A percentile compares a stretch with the other conserved stretches of the same genome.
phyloP scores from a whole-genome alignment of 2,329 filamentous ascomycete species.

The Hymenoscyphus fraxineus region DNA sequence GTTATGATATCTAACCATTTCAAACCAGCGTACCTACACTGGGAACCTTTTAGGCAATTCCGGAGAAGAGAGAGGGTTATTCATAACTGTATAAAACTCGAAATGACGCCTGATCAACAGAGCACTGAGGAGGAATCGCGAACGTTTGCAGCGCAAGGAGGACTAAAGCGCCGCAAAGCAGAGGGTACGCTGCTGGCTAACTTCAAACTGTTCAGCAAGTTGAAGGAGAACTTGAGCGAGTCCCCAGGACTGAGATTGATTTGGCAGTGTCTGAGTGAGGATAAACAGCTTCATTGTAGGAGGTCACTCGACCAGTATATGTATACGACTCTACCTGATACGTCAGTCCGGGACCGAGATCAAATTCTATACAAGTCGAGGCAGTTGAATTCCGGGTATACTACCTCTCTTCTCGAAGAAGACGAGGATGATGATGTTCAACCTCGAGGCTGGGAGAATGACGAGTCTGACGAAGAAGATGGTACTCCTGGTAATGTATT shows the following conservation, averaged over 20 bases:
- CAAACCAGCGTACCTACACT: background rate
- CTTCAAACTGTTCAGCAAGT: background rate
- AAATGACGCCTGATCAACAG: background rate
- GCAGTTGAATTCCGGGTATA: background rate
- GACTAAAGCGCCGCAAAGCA: background rate
- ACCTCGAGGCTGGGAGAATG: background rate
- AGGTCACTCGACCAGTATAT: background rate
- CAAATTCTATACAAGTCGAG: background rate
- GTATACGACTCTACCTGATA: background rate
- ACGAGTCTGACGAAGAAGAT: background rate
- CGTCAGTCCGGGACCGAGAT: background rate
- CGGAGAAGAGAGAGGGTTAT: background rate
- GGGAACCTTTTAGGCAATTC: background rate
- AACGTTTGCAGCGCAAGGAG: background rate
- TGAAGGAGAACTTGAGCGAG: constrained; percentile 1
- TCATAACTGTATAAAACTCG: background rate
- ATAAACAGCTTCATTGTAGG: background rate
- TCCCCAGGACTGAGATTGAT: background rate
- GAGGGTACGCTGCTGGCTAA: background rate
- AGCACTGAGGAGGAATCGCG: background rate
- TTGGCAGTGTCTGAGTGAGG: constrained; percentile 1
- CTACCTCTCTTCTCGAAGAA: background rate
- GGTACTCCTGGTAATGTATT: background rate
- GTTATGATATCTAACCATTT: background rate
- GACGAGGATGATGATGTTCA: background rate